phyloP scores from a whole-genome alignment of 179 eudicot species.

The Beta lomatogona region DNA sequence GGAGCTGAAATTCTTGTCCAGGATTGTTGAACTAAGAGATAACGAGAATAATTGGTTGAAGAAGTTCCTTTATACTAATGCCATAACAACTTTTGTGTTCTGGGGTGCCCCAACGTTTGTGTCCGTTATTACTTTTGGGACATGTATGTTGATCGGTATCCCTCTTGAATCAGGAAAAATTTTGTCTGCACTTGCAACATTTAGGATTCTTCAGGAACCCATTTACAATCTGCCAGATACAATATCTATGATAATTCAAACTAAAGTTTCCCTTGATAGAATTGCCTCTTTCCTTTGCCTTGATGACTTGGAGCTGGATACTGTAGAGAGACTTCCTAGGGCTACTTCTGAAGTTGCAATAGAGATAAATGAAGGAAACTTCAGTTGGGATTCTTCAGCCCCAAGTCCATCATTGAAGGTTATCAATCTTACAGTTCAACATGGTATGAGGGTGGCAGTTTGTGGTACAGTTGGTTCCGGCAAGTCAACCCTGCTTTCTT shows the following conservation, averaged over 20 bases:
- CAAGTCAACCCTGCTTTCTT: constrained; percentile 73
- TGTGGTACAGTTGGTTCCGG: constrained; percentile 87
- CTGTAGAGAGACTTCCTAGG: constrained; percentile 45
- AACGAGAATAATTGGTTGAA: constrained; percentile 64
- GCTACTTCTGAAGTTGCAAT: constrained; percentile 45
- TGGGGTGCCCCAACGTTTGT: constrained; percentile 79
- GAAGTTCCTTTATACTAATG: constrained; percentile 48
- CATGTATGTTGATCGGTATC: constrained; percentile 64
- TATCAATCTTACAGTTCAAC: constrained; percentile 46
- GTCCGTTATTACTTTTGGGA: constrained; percentile 60
- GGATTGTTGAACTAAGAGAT: constrained; percentile 55
- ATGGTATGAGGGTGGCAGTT: constrained; percentile 72
- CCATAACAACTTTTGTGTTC: constrained; percentile 48
- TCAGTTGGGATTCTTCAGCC: constrained; percentile 59
- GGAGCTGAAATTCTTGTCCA: constrained; percentile 84
- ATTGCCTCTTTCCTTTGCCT: constrained; percentile 60
- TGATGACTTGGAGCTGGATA: constrained; percentile 53
- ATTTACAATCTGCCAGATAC: constrained; percentile 66
- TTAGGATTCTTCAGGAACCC: constrained; percentile 67
- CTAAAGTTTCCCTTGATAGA: constrained; percentile 76
- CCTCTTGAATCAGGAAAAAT: constrained; percentile 90
- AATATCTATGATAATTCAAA: constrained; percentile 62
- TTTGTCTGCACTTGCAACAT: constrained; percentile 78
- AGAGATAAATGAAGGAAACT: constrained; percentile 54
- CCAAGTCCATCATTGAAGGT: constrained; percentile 46